phyloP scores from a whole-genome alignment of 2,329 filamentous ascomycete species.

The Clonostachys rhizophaga region DNA sequence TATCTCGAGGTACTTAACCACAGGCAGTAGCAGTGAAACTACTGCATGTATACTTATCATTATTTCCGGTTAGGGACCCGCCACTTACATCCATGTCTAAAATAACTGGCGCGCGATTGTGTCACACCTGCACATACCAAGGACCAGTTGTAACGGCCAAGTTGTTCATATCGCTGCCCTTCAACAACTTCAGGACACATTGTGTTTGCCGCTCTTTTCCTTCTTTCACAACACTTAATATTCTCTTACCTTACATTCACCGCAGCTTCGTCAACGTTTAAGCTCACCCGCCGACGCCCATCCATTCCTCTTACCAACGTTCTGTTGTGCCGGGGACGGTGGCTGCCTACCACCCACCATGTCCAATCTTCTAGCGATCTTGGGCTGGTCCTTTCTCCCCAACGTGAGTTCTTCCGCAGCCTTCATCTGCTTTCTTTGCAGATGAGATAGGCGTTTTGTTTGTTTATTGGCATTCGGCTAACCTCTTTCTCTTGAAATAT shows the following conservation, averaged over 20 bases:
- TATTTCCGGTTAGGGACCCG: too few relatives aligned
- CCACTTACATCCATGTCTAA: too few relatives aligned
- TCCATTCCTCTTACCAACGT: background rate
- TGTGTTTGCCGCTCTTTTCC: too few relatives aligned
- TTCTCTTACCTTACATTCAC: too few relatives aligned
- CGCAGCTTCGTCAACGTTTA: background rate
- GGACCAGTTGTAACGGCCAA: too few relatives aligned
- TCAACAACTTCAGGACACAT: background rate
- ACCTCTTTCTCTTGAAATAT: slow-evolving; percentile 4
- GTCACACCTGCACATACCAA: too few relatives aligned
- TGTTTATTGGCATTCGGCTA: background rate
- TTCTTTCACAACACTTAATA: too few relatives aligned
- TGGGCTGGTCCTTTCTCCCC: slow-evolving; percentile 55
- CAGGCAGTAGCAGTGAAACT: too few relatives aligned
- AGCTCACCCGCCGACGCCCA: background rate
- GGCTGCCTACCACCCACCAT: slow-evolving; percentile 24
- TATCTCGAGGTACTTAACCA: too few relatives aligned
- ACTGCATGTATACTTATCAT: too few relatives aligned
- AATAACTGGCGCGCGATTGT: too few relatives aligned
- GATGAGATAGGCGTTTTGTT: background rate
- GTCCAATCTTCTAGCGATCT: slow-evolving; percentile 46
- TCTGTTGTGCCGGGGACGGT: background rate
- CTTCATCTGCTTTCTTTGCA: background rate
- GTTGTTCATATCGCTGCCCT: background rate
- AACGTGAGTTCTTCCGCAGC: slow-evolving; percentile 24